A percentile compares a stretch with the other conserved stretches of the same genome.
phyloP scores from a whole-genome alignment of 352 stramenopile genomes.

The Thraustochytrium striatum region DNA sequence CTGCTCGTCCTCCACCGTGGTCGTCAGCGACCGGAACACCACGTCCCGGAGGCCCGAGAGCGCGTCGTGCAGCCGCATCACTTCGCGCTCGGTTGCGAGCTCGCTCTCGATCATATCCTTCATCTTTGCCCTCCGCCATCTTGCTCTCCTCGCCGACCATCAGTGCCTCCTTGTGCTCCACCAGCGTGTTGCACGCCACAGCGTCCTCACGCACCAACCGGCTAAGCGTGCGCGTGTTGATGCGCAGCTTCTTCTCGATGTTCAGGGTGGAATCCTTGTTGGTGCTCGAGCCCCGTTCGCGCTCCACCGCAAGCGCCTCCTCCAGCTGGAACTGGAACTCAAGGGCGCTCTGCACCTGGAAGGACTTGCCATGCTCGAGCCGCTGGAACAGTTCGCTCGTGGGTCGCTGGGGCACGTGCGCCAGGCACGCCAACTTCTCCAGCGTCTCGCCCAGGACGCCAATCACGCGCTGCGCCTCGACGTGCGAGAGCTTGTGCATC shows the following conservation, averaged over 20 bases:
- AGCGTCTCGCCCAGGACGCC: conserved; percentile 74
- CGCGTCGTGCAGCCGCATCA: conserved; percentile 47
- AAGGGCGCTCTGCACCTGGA: conserved; percentile 63
- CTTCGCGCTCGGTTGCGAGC: conserved; percentile 58
- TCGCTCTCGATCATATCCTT: too few species aligned
- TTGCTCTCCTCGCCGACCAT: conserved; percentile 58
- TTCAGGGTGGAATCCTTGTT: conserved; percentile 60
- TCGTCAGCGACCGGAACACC: conserved; percentile 67
- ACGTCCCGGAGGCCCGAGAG: conserved; percentile 20
- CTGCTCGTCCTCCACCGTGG: conserved; percentile 74
- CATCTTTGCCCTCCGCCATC: conserved; percentile 64
- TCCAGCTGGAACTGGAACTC: conserved; percentile 72
- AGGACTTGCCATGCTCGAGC: conserved; percentile 65
- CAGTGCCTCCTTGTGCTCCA: conserved; percentile 56
- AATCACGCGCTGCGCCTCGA: conserved; percentile 79
- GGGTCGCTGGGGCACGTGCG: conserved; percentile 68
- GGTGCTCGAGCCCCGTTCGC: conserved; percentile 36
- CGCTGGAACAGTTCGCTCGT: conserved; percentile 61
- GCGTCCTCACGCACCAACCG: conserved; percentile 68
- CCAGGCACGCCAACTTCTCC: conserved; percentile 74
- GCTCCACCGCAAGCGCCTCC: conserved; percentile 66
- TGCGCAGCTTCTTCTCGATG: conserved; percentile 70
- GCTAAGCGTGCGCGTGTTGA: conserved; percentile 65
- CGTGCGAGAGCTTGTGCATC: conserved; percentile 80
- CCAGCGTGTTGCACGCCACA: conserved; percentile 67